Evolutionary conservation across 306 rosid genomes (phyloP).

Genomic region (Prunus fruticosa): DNA sequence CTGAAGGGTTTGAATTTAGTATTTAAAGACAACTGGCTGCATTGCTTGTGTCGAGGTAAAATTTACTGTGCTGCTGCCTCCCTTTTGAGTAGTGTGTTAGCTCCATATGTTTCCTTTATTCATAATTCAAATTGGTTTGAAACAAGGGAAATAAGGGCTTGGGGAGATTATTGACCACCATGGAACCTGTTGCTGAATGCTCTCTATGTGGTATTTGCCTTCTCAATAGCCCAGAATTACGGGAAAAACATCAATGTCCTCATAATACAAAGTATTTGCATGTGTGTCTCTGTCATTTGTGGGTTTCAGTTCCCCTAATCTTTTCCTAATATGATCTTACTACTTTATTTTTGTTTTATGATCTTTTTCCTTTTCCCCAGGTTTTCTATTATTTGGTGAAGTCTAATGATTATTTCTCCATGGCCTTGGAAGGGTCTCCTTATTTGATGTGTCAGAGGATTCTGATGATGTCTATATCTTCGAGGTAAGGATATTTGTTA

Average conservation of each 20-base stretch:
- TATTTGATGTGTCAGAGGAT: constrained; percentile 90
- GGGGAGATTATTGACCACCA: not conserved
- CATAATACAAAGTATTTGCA: not conserved
- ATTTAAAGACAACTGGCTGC: constrained; percentile 92
- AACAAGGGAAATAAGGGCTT: not conserved
- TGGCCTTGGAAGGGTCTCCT: too few relatives aligned
- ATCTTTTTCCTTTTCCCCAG: constrained; percentile 28
- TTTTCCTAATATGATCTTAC: too few relatives aligned
- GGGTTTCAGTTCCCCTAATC: not conserved
- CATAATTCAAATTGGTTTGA: too few relatives aligned
- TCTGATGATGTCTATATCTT: constrained; percentile 88
- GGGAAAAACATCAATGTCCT: not conserved
- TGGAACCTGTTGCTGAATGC: not conserved
- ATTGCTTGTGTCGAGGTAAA: constrained; percentile 80
- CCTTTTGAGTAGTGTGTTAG: constrained; percentile 4
- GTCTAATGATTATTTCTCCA: too few relatives aligned
- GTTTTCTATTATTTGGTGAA: constrained; percentile 93
- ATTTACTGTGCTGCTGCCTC: not conserved
- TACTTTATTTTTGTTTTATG: constrained; percentile 10
- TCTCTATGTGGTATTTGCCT: not conserved
- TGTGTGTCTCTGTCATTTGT: constrained; percentile 1
- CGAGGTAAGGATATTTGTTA: constrained; percentile 52
- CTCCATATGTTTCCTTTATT: too few relatives aligned
- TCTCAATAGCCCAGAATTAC: not conserved
- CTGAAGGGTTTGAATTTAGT: constrained; percentile 85